Base-by-base conservation (phyloP, 2,329 filamentous ascomycete genomes). In the Juglanconis sp. region DNA sequence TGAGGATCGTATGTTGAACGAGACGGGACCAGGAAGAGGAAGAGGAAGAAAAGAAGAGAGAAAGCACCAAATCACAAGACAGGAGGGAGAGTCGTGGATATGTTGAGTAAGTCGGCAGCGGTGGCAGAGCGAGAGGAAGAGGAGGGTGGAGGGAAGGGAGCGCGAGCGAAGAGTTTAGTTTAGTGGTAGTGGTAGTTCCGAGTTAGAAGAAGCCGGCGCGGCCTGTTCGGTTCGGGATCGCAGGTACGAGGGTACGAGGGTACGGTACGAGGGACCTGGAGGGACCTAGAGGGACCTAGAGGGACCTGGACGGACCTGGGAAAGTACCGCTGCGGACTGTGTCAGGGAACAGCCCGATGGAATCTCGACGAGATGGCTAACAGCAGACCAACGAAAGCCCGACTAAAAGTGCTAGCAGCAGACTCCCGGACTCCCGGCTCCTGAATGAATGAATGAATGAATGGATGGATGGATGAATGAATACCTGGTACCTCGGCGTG, bases 61-160 rank as follows among this genome's bases (percentile, higher is more conserved):
- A 49, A 44, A 51, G 53, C 50, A 60, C 48, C 53, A 58, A 53
- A 57, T 52, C 50, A 56, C 59, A 54, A 57, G 50, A 52, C 55
- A 47, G 44, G 47, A 57, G 55, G 55, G 55, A 50, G 48, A 52
- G 55, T 52, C 38, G 56, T 47, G 56, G 56, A 38, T 55, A 46
- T 59, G 42, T 35, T 42, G 55, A 52, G 36, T 46, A 34, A 52
- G 55, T 42, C 36, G 31, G 46, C 34, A 32, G 44, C 30, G 32
- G 55, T 48, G 31, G 55, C 11, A 38, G 48, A 57, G 55, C 5
- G 35, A 36, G 31, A 36, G 31, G 15, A 51, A 8, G 31, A 51
- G 32, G 38, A 44, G 55, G 35, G 44, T 40, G n/a, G 32, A 49
- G 47, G 32, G 38, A 57, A 51, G 47, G 55, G 46, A 57, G 54